These are phyloP conservation scores for Mrakia gelida DNA, from an alignment of 768 basidiomycete species.

Conservation along the genomic window DNA sequence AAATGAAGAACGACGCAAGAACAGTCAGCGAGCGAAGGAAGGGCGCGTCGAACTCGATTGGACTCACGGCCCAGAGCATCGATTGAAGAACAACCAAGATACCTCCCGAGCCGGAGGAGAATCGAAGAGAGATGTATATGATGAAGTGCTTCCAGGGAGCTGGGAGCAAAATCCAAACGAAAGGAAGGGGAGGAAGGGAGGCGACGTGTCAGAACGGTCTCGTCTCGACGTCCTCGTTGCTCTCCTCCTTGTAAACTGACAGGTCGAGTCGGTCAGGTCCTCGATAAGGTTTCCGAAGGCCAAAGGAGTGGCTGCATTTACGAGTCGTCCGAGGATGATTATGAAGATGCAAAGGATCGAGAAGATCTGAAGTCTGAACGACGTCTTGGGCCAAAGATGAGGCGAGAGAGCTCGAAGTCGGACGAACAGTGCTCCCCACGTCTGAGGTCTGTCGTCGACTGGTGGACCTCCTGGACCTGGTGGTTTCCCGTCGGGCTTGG, in stretches of 20 bases:
- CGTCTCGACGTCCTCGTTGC: background rate
- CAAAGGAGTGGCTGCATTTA: constrained; percentile 68
- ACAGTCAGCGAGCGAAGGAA: background rate
- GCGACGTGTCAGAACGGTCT: background rate
- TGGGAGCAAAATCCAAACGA: constrained; percentile 54
- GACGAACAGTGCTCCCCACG: constrained; percentile 47
- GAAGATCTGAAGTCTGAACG: constrained; percentile 60
- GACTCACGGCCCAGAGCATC: constrained; percentile 37
- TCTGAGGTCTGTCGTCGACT: constrained; percentile 9
- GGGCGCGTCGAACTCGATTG: constrained; percentile 23
- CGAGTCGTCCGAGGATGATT: constrained; percentile 67
- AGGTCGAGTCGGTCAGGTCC: constrained; percentile 32
- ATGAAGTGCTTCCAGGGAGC: constrained; percentile 4
- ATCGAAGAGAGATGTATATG: constrained; percentile 27
- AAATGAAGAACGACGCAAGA: background rate
- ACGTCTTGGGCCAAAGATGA: constrained; percentile 78
- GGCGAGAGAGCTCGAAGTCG: constrained; percentile 66
- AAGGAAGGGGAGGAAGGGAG: constrained; percentile 54
- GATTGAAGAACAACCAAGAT: constrained; percentile 6
- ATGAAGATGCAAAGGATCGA: constrained; percentile 67
- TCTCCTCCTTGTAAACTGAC: constrained; percentile 9
- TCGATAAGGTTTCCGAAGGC: constrained; percentile 63
- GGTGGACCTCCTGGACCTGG: background rate
- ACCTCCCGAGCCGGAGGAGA: constrained; percentile 1
- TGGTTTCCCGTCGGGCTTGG: background rate